Percentiles rank a stretch among this genome's conserved stretches.
Conservation (phyloP, 1,139 yeast species). For the Saccharomyces hybrid region DNA sequence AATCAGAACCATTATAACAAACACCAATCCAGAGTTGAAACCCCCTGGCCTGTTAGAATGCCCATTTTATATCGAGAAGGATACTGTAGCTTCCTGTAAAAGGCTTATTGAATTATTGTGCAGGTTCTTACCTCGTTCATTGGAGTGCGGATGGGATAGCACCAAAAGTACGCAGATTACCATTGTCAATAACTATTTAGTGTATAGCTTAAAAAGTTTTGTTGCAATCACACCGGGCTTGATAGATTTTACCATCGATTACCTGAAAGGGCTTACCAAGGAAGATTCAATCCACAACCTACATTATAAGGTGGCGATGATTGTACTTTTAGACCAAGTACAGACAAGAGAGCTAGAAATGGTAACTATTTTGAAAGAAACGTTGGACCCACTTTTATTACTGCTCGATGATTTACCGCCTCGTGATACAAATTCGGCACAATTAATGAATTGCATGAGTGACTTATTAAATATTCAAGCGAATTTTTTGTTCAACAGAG, state of each 20-base stretch:
- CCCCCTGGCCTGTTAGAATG: constrained; percentile 45
- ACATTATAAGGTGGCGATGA: constrained; percentile 44
- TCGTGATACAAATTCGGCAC: constrained; percentile 4
- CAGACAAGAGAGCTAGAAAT: constrained; percentile 67
- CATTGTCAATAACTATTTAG: constrained; percentile 59
- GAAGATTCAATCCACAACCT: constrained; percentile 44
- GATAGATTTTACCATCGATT: constrained; percentile 49
- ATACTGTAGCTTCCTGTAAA: constrained; percentile 38
- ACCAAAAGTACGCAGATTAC: constrained; percentile 55
- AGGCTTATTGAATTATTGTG: constrained; percentile 56
- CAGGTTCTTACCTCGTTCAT: constrained; percentile 57
- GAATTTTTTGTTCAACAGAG: constrained; percentile 57
- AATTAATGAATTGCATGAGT: constrained; percentile 6
- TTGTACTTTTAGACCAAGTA: constrained; percentile 24
- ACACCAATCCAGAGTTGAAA: constrained; percentile 58
- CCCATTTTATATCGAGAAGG: constrained; percentile 37
- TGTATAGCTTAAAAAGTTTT: constrained; percentile 63
- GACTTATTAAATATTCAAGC: constrained; percentile 51
- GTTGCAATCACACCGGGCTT: constrained; percentile 51
- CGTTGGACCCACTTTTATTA: constrained; percentile 33
- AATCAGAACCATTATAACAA: constrained; percentile 61
- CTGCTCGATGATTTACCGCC: constrained; percentile 13
- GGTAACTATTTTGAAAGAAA: constrained; percentile 50
- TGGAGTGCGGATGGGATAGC: constrained; percentile 53
- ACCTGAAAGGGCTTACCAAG: constrained; percentile 40